Base-by-base conservation (phyloP, 805 yeast species). In the Nakazawaea peltata region DNA sequence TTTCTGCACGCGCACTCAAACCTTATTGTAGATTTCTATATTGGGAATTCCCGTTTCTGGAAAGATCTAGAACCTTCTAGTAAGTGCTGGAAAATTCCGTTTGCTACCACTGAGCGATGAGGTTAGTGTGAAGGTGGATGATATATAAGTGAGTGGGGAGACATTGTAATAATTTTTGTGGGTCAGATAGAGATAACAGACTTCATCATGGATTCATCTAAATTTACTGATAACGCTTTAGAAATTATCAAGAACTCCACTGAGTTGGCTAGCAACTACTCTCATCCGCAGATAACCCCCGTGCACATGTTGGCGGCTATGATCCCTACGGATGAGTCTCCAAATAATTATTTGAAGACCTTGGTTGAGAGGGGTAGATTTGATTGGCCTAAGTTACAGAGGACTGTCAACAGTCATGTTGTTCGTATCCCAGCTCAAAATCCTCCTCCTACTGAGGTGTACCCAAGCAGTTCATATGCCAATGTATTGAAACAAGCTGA, bases 181-280 rank as follows among this genome's bases (percentile, higher is more conserved):
- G n/a, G n/a, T n/a, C n/a, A n/a, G n/a, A n/a, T n/a, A n/a, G n/a
- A n/a, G n/a, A n/a, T n/a, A n/a, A n/a, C n/a, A n/a, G n/a, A n/a
- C n/a, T n/a, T 19, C 17, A 50, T 19, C 16, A 71, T 75, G 81
- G 81, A 75, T 53, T 73, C 73, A 48, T 58, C 88, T 40, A 88
- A 85, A 68, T 83, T 85, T 47, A 92, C 98, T 42, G 97, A 92
- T 57, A 83, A 92, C 57, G 97, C 97, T 29, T 73, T 86, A 49
- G 77, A 72, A 36, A 74, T 90, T 41, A 68, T 92, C 33, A 81
- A 83, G 47, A 68, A 74, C 49, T 94, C 97, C 36, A 74, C 77
- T 40, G 74, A 81, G 53, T 60, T 92, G 42, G 95, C 97, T 28
- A 71, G 76, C 50, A 94, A 86, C 45, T 86, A 85, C 51, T 70